Evolutionary conservation across 768 basidiomycete genomes (phyloP), one percentile per base, ranked within the genome.

Genomic region (Phanerodontia chrysosporium): DNA sequence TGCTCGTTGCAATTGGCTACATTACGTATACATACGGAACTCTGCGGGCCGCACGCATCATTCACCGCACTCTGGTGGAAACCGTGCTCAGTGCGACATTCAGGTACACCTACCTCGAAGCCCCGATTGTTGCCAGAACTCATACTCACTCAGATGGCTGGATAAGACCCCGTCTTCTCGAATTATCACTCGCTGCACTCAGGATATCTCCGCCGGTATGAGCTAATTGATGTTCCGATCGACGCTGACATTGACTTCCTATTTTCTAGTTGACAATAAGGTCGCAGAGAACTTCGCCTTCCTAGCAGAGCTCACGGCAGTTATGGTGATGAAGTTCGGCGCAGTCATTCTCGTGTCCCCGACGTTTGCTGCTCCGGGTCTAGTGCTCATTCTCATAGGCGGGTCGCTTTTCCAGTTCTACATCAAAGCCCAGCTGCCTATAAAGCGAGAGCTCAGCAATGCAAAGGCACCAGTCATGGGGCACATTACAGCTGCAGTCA

Each of bases 111-210:
- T 24, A 16, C 4, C 7, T 13, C 1, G 24, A 7, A 35, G 32
- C 32, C 32, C 32, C 13, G 32, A 7, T 35, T 6, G 32, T 13
- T 35, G 13, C 32, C 13, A 35, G 7, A 35, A 35, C 32, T 35
- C 13, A 14, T 28, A 36, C 10, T 16, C 51, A 35, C 22, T 13
- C 27, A 78, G 82, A 53, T 83, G 79, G 78, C 71, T 83, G 6
- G 82, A 83, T 59, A 77, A 69, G 16, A 80, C 79, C 3, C 82
- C 82, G 1, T 73, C 75, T 0, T 80, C 80, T 7, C 81, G 88
- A 6, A 81, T 90, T 55, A 83, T 89, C 49, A 73, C 84, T 29
- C 78, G 87, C 55, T 83, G 83, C 68, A 89, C 87, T 1, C 83
- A 87, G 57, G 88, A 89, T 66, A 86, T 89, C 28, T 72, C 70